phyloP scores from a whole-genome alignment of 768 basidiomycete genomes.

The Mycena belliarum region DNA sequence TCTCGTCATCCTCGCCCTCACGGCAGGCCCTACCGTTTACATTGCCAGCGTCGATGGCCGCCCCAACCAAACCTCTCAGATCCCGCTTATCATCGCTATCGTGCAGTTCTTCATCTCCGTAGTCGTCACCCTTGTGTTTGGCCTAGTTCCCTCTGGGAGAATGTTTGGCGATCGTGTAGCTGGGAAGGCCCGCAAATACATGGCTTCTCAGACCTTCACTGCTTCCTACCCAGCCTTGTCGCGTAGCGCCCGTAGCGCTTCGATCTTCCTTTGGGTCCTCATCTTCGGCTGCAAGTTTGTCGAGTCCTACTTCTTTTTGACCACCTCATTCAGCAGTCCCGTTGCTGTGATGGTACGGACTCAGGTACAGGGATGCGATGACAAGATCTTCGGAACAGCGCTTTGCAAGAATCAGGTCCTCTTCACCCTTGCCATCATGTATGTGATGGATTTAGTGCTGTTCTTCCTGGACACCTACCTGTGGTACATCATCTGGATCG shows the following conservation, averaged over 20 bases:
- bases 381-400: slow-evolving; percentile 75
- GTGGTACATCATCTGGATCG: slow-evolving; percentile 99
- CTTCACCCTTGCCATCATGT: slow-evolving; percentile 97
- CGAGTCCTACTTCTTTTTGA: slow-evolving; percentile 98
- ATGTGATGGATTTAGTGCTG: slow-evolving; percentile 94
- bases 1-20: slow-evolving; percentile 87
- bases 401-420: slow-evolving; percentile 92
- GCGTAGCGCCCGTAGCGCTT: slow-evolving; percentile 74
- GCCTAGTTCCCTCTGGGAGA: slow-evolving; percentile 89
- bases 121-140: slow-evolving; percentile 79
- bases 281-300: slow-evolving; percentile 95
- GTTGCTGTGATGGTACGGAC: slow-evolving; percentile 96
- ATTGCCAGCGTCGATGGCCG: slow-evolving; percentile 82
- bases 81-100: slow-evolving; percentile 89
- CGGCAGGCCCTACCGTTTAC: slow-evolving; percentile 92
- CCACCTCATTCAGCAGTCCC: slow-evolving; percentile 94
- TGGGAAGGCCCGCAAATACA: slow-evolving; percentile 95
- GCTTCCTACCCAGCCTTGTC: slow-evolving; percentile 89
- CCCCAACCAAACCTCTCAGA: slow-evolving; percentile 48
- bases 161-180: slow-evolving; percentile 99
- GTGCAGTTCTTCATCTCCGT: slow-evolving; percentile 94
- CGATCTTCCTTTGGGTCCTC: slow-evolving; percentile 85
- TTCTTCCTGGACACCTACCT: slow-evolving; percentile 99
- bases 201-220: slow-evolving; percentile 98
- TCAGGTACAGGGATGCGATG: slow-evolving; percentile 87